Conservation (phyloP, 2,329 filamentous ascomycete species). For the Fusarium veterinarium region DNA sequence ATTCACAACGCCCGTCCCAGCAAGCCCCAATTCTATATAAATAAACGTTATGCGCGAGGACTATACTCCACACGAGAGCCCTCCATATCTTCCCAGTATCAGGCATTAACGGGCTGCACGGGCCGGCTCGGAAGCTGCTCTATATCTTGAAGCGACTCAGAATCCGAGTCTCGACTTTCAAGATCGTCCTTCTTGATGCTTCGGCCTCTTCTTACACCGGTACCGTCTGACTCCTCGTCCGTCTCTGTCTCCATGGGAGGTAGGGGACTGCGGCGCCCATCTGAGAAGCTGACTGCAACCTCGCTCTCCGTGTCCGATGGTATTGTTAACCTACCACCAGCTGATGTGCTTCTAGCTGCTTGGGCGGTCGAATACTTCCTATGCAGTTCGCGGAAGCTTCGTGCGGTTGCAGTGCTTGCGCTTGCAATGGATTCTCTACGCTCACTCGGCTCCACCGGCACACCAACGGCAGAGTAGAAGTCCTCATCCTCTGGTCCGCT, state of each 20-base stretch:
- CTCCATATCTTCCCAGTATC: conserved; percentile 24
- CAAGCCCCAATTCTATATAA: conserved; percentile 26
- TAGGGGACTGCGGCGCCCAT: conserved; percentile 67
- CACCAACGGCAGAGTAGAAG: conserved; percentile 63
- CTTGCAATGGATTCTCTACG: conserved; percentile 73
- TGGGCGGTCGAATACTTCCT: conserved; percentile 68
- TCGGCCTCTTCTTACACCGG: conserved; percentile 25
- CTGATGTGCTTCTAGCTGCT: conserved; percentile 55
- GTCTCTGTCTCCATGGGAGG: conserved; percentile 61
- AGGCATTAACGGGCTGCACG: conserved; percentile 51
- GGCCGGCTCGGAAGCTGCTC: conserved; percentile 47
- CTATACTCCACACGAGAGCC: conserved; percentile 28
- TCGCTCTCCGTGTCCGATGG: conserved; percentile 71
- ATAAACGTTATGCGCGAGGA: conserved; percentile 45
- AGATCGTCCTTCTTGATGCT: conserved; percentile 45
- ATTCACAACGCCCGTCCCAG: conserved; percentile 13
- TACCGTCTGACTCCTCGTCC: conserved; percentile 43
- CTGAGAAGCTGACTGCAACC: conserved; percentile 68
- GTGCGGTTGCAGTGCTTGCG: conserved; percentile 73
- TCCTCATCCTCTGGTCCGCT: conserved; percentile 59
- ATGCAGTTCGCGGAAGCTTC: conserved; percentile 72
- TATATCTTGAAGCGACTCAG: conserved; percentile 45
- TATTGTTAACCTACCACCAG: conserved; percentile 57
- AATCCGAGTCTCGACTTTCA: conserved; percentile 44
- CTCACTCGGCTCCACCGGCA: conserved; percentile 57